Percentiles rank a stretch among this genome's conserved stretches.
These are phyloP conservation scores for Lentinula sp. DNA, from an alignment of 768 basidiomycete genomes.

Conservation along the genomic window DNA sequence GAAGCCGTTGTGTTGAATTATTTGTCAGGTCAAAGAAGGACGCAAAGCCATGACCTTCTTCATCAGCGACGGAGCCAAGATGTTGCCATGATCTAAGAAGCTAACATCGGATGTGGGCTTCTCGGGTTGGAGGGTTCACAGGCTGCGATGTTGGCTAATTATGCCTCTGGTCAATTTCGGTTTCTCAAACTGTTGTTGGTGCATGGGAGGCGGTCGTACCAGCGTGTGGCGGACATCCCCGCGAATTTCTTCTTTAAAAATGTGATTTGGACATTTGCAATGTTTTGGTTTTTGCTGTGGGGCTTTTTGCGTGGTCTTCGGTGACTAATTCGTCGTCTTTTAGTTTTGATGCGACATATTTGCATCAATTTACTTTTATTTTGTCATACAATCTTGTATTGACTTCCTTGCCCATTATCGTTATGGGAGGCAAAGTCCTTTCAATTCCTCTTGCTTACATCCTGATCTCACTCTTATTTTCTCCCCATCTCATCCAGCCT, in stretches of 20 bases:
- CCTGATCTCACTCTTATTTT: constrained; percentile 8
- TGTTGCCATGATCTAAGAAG: constrained; percentile 99
- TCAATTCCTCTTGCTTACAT: background rate
- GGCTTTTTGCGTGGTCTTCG: constrained; percentile 34
- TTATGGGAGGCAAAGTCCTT: constrained; percentile 66
- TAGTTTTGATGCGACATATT: constrained; percentile 93
- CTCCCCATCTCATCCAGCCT: constrained; percentile 41
- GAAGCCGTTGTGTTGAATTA: too few species aligned
- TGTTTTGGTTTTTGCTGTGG: constrained; percentile 92
- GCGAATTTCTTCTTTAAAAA: constrained; percentile 99
- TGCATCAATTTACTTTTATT: constrained; percentile 94
- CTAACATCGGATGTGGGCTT: constrained; percentile 94
- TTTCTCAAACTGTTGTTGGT: constrained; percentile 88
- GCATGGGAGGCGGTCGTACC: constrained; percentile 97
- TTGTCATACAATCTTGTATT: constrained; percentile 88
- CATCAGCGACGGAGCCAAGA: constrained; percentile 98
- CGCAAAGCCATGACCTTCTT: constrained; percentile 93
- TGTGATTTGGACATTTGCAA: constrained; percentile 87
- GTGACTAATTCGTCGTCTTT: constrained; percentile 9
- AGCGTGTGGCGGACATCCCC: constrained; percentile 94
- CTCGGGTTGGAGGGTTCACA: constrained; percentile 95
- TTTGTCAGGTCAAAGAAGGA: constrained; percentile 95
- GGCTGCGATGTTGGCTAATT: constrained; percentile 98
- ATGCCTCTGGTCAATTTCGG: constrained; percentile 96
- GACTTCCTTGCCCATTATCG: constrained; percentile 88